Percentiles rank a stretch among this genome's conserved stretches.
Evolutionary conservation across 2,329 filamentous ascomycete genomes (phyloP).

Genomic region (Aureobasidium leucospermi): DNA sequence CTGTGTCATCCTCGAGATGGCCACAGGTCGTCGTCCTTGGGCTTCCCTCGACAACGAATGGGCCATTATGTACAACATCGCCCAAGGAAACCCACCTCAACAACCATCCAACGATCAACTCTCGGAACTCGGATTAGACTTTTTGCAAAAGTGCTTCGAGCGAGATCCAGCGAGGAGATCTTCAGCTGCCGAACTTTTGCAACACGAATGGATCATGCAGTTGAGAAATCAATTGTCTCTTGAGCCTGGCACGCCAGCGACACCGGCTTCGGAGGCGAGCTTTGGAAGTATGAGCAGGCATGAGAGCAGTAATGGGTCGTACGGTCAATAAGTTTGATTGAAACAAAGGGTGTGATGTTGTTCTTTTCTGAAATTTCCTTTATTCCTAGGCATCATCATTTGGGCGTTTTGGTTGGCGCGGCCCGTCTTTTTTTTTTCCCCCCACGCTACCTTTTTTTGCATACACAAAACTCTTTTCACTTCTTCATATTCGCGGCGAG

Average conservation of each 20-base stretch:
- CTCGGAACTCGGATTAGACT: conserved; percentile 76
- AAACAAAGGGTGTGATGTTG: neutral
- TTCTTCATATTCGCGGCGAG: neutral
- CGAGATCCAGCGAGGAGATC: conserved; percentile 72
- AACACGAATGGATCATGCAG: conserved; percentile 77
- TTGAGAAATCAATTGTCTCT: conserved; percentile 40
- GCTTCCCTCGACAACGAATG: conserved; percentile 95
- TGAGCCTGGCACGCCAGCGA: conserved; percentile 40
- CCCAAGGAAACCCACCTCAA: conserved; percentile 87
- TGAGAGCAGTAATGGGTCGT: conserved; percentile 6
- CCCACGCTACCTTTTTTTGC: neutral
- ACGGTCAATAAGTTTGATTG: neutral
- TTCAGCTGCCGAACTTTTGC: conserved; percentile 78
- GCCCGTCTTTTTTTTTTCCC: neutral
- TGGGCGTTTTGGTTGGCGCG: neutral
- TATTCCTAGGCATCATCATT: neutral
- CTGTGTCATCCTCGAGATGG: conserved; percentile 96
- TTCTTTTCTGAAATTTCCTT: too few relatives aligned
- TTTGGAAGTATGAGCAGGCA: conserved; percentile 11
- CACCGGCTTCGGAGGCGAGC: conserved; percentile 26
- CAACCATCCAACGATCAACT: conserved; percentile 77
- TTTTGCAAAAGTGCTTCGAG: conserved; percentile 78
- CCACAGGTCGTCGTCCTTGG: conserved; percentile 89
- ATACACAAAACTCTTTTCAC: neutral
- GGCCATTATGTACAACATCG: conserved; percentile 99